Evolutionary conservation across 306 rosid genomes (phyloP), one percentile per base, ranked within the genome.

Genomic region (Calophaca sinica): DNA sequence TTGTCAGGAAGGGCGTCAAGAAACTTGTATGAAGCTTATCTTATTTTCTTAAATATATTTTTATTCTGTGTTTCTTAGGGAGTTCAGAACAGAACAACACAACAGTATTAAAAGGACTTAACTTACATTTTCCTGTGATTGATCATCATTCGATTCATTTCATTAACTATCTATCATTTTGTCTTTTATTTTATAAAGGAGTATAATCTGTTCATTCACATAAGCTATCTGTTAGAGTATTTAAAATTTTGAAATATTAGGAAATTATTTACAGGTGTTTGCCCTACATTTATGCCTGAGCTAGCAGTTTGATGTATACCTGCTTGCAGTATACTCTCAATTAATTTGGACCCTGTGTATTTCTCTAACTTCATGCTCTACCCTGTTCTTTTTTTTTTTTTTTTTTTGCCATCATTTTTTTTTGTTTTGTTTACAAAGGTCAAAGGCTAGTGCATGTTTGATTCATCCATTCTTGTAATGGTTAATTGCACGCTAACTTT

Each of bases 1-100:
- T 92, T 73, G 93, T 94, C 64, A 84, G 55, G 85, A 85, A 94
- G 62, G 92, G 97, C 83, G 72, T 85, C 74, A 94, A 89, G 79
- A 90, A 90, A 78, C 94, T 68, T 76, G 99, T 94, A 92, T 6
- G 82, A 72, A 29, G 2, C 62, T 50, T 62, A 44, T 65, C 59
- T 48, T 5, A 62, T 70, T 62, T 49, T 70, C 51, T 57, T 53
- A 45, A 66, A 39, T 52, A 64, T 70, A 65, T 51, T 58, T 53
- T 46, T 74, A 52, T 66, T 58, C 28, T 13, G 7, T 39, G 26
- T 59, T 60, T 46, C 38, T 59, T 60, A 54, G 63, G 63, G 67
- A 60, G 70, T 73, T 73, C 33, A 59, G 51, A 70, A 65, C 75
- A 75, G 20, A 70, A 48, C 13, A 73, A 32, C 54, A 52, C 46